Percentiles rank a stretch among this genome's conserved stretches.
These are phyloP conservation scores for Cyberlindnera nakhonratchasimensis DNA, from an alignment of 805 yeast species.

Conservation along the genomic window DNA sequence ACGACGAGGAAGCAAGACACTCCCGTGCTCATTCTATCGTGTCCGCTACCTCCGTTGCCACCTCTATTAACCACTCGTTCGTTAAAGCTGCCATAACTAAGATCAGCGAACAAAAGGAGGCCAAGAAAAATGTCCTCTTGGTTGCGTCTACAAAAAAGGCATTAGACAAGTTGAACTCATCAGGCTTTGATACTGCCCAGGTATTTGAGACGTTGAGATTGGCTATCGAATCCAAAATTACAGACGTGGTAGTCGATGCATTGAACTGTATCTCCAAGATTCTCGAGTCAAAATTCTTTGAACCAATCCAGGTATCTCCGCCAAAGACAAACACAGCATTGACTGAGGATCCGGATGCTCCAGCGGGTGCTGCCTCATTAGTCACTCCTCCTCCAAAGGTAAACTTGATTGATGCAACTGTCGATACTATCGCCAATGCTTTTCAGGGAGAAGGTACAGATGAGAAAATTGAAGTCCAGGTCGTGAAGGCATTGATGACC, in stretches of 20 bases:
- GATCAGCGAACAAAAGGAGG: conserved; percentile 58
- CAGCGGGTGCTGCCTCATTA: conserved; percentile 30
- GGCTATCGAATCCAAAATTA: conserved; percentile 65
- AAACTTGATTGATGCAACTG: conserved; percentile 72
- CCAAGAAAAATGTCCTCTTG: conserved; percentile 43
- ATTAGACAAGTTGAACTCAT: conserved; percentile 25
- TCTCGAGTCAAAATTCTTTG: conserved; percentile 81
- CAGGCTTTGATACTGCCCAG: conserved; percentile 42
- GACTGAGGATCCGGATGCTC: conserved; percentile 16
- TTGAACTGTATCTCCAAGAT: conserved; percentile 84
- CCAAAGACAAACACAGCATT: conserved; percentile 35
- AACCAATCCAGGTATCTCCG: conserved; percentile 47
- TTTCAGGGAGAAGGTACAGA: conserved; percentile 93
- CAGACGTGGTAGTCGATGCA: conserved; percentile 66
- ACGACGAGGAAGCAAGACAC: conserved; percentile 16
- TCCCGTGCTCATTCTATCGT: conserved; percentile 21
- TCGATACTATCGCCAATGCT: conserved; percentile 77
- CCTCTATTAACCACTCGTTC: conserved; percentile 33
- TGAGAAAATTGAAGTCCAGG: conserved; percentile 84
- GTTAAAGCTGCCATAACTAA: conserved; percentile 57
- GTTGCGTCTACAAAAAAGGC: conserved; percentile 31
- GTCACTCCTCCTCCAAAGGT: conserved; percentile 54
- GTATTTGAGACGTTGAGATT: conserved; percentile 77
- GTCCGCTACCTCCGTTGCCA: conserved; percentile 15
- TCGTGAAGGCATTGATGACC: conserved; percentile 85